Percentiles rank a stretch among this genome's conserved stretches.
Conservation (phyloP, 208 protist species). For the Trypanosoma mega region DNA sequence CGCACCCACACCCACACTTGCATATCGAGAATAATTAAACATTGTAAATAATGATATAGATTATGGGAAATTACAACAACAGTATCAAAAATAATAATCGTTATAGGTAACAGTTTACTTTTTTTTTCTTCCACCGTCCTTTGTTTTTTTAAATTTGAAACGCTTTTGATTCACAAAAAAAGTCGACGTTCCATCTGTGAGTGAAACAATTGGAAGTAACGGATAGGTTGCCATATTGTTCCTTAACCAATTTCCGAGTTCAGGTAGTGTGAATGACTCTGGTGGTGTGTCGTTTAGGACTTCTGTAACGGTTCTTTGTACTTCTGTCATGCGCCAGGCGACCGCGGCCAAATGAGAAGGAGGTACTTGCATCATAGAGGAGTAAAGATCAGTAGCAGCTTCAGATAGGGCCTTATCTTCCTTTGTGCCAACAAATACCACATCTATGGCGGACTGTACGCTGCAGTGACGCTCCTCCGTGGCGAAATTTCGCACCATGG, state of each 20-base stretch:
- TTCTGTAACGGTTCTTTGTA: constrained; percentile 41
- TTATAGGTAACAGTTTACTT: constrained; percentile 9
- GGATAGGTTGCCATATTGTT: constrained; percentile 30
- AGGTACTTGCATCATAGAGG: constrained; percentile 23
- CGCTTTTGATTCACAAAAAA: constrained; percentile 51
- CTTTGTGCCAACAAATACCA: constrained; percentile 19
- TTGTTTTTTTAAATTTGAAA: constrained; percentile 17
- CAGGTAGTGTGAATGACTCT: background rate
- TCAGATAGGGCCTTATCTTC: constrained; percentile 19
- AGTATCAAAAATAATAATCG: background rate
- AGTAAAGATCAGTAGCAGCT: constrained; percentile 36
- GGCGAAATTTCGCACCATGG: constrained; percentile 30
- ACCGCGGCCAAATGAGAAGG: constrained; percentile 42
- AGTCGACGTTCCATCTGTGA: constrained; percentile 28
- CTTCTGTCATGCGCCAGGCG: constrained; percentile 20
- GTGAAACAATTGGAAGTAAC: constrained; percentile 50
- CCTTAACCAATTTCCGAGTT: constrained; percentile 44
- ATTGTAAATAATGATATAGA: too few species aligned
- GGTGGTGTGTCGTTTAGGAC: constrained; percentile 6
- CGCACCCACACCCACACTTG: too few species aligned
- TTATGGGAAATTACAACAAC: too few species aligned
- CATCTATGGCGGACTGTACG: constrained; percentile 5
- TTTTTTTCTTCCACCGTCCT: constrained; percentile 12
- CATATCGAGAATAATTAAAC: too few species aligned
- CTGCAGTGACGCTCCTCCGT: constrained; percentile 15